Evolutionary conservation across 2,329 filamentous ascomycete genomes (phyloP), one percentile per base, ranked within the genome.

Genomic region (Onygenales sp.): DNA sequence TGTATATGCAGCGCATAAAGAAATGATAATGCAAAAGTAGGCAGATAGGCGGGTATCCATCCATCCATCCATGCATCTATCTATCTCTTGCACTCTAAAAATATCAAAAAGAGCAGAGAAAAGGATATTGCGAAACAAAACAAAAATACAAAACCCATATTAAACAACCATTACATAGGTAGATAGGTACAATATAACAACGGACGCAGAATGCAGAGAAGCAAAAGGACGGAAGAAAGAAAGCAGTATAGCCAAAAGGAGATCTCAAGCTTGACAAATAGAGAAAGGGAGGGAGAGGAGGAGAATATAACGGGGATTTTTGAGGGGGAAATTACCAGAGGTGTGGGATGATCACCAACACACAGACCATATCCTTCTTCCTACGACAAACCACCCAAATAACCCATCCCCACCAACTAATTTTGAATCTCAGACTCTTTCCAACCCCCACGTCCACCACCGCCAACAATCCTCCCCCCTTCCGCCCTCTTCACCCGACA

Each of bases 401-500:
- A 44, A 11, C 32, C 4, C 11, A 49, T 49, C 17, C 6, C 2
- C 11, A 11, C 8, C 34, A 54, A 49, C 46, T 58, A 86, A 55
- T 81, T 82, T 69, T 88, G 78, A 49, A 89, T 74, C 71, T 89
- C 86, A 49, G 75, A 75, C 67, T 87, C 79, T 59, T 81, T 86
- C 85, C 86, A 88, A 48, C 74, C 74, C 43, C 68, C 51, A 57
- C 56, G 52, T 53, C 54, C 57, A 11, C 71, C 71, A 48, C 65
- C 69, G 51, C 71, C 81, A 49, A 85, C 81, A 57, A 80, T 76
- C 54, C 81, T 71, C 6, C 83, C 82, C 27, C 91, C 90, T 62
- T 92, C 81, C 67, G 87, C 87, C 61, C 93, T 78, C 83, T 98
- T 98, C 39, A 98, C 91, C 53, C 93, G 82, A 72, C 90, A 95